These are phyloP conservation scores for Flaveria linearis DNA, from an alignment of 129 eudicot genomes.

Conservation along the genomic window DNA sequence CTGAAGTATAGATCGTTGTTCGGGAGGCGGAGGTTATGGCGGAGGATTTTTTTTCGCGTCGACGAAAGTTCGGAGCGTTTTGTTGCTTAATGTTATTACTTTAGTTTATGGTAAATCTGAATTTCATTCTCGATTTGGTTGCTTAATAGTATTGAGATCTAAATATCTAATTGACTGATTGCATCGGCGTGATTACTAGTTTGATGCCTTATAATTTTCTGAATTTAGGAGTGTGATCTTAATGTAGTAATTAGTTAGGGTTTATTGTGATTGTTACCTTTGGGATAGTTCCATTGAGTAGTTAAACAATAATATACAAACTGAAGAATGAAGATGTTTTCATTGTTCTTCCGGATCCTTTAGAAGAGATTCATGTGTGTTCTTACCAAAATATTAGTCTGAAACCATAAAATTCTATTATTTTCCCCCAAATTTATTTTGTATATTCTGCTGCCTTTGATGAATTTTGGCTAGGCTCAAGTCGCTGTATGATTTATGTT, in stretches of 20 bases:
- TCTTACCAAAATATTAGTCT: background rate
- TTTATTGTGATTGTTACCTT: too few species aligned
- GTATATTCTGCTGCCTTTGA: too few species aligned
- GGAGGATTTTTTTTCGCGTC: constrained; percentile 61
- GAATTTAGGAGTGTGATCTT: background rate
- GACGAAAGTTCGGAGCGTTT: constrained; percentile 69
- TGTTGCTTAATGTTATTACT: constrained; percentile 74
- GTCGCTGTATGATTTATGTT: background rate
- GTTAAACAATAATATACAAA: too few species aligned
- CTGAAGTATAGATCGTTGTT: constrained; percentile 46
- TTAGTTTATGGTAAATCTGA: constrained; percentile 64
- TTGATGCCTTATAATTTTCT: background rate
- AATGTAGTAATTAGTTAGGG: too few species aligned
- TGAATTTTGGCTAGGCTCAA: too few species aligned
- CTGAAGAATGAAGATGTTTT: too few species aligned
- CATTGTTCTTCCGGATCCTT: constrained; percentile 5
- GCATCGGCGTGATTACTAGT: constrained; percentile 8
- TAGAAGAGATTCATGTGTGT: constrained; percentile 14
- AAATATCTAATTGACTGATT: background rate
- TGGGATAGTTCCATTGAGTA: too few species aligned
- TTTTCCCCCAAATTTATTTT: constrained; percentile 1
- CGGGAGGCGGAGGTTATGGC: constrained; percentile 56
- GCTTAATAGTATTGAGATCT: background rate
- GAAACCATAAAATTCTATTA: background rate
- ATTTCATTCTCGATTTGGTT: background rate